Base-by-base conservation (phyloP, 78 protist species). In the Dictyostelium purpureum region DNA sequence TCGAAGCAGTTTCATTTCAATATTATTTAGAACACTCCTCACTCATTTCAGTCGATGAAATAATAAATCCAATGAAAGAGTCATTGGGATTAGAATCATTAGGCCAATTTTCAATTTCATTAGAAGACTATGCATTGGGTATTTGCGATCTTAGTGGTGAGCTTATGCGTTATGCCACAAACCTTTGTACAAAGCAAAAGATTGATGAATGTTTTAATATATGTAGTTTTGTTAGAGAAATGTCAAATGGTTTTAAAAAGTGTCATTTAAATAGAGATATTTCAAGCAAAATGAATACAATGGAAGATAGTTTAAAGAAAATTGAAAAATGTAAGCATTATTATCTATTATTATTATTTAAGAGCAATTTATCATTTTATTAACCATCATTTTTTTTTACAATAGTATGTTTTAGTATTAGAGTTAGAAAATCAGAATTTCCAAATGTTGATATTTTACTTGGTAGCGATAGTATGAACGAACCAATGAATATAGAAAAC, bases 71-170 rank as follows among this genome's bases (percentile, higher is more conserved):
- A 9, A 78, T 90, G 2, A 69, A 66, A 71, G 74, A 77, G 18
- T 11, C 87, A 21, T 38, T 73, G 6, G n/a, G 12, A 24, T 26
- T 52, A 40, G 71, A 57, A 9, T 9, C 10, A 57, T 66, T 77
- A 18, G 57, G 65, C 38, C 35, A 61, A n/a, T 88, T 88, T 51
- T 14, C 51, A 4, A 81, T 91, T 31, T 67, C 90, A 0, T 57
- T 37, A 35, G 88, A 79, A 56, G 95, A 91, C 24, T 91, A 79
- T 73, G 56, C 61, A 16, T 40, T 91, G 12, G 95, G 95, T n/a
- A 14, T 91, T 42, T 7, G 83, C 12, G 95, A 91, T 69, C 33
- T 91, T 24, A 73, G 87, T 11, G 95, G 95, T 40, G 95, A 91
- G 35, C 31, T 91, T 6, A 91, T 63, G 71, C 45, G 95, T 59